These are phyloP conservation scores for Diplodia intermedia DNA, from an alignment of 2,329 filamentous ascomycete species.

Conservation along the genomic window DNA sequence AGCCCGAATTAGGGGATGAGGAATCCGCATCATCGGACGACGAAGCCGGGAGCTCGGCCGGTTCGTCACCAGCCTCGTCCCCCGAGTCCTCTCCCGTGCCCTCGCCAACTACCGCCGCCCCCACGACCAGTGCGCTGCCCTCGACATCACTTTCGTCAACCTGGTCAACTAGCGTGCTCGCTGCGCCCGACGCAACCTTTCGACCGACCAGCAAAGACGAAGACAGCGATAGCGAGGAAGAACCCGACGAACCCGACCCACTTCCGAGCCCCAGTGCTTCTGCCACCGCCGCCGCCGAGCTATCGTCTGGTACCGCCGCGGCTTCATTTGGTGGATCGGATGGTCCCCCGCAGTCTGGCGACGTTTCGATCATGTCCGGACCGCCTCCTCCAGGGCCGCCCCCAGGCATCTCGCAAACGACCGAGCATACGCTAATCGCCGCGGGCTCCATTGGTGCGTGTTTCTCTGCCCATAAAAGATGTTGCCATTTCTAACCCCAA, in stretches of 20 bases:
- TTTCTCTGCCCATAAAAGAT: neutral
- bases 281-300: neutral
- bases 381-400: slow-evolving; percentile 35
- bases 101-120: slow-evolving; percentile 12
- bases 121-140: slow-evolving; percentile 5
- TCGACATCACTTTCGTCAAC: slow-evolving; percentile 8
- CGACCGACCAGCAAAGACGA: neutral
- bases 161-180: neutral
- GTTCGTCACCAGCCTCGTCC: slow-evolving; percentile 18
- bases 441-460: slow-evolving; percentile 49
- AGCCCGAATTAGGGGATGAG: neutral
- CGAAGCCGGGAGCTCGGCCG: slow-evolving; percentile 16
- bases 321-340: neutral
- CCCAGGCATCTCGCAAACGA: slow-evolving; percentile 45
- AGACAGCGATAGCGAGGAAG: slow-evolving; percentile 18
- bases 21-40: slow-evolving; percentile 12
- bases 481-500: neutral
- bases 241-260: neutral
- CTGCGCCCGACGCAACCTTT: slow-evolving; percentile 2
- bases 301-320: neutral
- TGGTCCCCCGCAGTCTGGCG: slow-evolving; percentile 15
- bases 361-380: slow-evolving; percentile 17
- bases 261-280: neutral
- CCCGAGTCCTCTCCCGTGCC: slow-evolving; percentile 7
- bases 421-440: slow-evolving; percentile 50